Base-by-base conservation (phyloP, 116 monocot genomes). In the Posidonia oceanica region DNA sequence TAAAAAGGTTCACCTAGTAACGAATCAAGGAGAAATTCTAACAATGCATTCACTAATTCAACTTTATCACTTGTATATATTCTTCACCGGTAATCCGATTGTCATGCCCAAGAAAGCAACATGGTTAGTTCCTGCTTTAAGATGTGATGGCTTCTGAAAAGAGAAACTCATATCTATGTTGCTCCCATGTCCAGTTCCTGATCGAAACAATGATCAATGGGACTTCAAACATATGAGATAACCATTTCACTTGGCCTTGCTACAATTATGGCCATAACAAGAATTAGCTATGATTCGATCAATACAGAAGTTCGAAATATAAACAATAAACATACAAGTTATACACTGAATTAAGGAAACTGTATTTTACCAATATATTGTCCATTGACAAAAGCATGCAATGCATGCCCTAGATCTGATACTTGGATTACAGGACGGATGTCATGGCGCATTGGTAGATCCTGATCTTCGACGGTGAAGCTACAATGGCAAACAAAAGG, bases 351-450 rank as follows among this genome's bases (percentile, higher is more conserved):
- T 36, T 62, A 3, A 13, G 23, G 22, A 3, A 52, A 23, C 44
- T 17, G 17, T 54, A 4, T 36, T 15, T 68, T 90, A 92, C 95
- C 95, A 12, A 91, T 79, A 77, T 82, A 89, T 71, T 74, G 66
- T 14, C 80, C 85, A 76, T 92, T 92, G 37, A 79, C 79, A 54
- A 92, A 97, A 13, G 73, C 89, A 61, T 89, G 71, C 76, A 97
- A 68, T 2, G 75, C 87, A 75, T 97, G 92, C 11, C 83, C 92
- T 16, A 79, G 69, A 67, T 57, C 84, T 41, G 80, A 62, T 52
- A 85, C 22, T 55, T 85, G 85, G 70, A 97, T 71, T 11, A 97
- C 87, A 0, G 97, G 87, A n/a, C 69, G 73, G 55, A 89, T 89
- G 57, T 87, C 89, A 0, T 20, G 58, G 20, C 87, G 80, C 73